A percentile compares a stretch with the other conserved stretches of the same genome.
These are phyloP conservation scores for Malassezia sp. DNA, from an alignment of 1,284 basidiomycete species.

Conservation along the genomic window DNA sequence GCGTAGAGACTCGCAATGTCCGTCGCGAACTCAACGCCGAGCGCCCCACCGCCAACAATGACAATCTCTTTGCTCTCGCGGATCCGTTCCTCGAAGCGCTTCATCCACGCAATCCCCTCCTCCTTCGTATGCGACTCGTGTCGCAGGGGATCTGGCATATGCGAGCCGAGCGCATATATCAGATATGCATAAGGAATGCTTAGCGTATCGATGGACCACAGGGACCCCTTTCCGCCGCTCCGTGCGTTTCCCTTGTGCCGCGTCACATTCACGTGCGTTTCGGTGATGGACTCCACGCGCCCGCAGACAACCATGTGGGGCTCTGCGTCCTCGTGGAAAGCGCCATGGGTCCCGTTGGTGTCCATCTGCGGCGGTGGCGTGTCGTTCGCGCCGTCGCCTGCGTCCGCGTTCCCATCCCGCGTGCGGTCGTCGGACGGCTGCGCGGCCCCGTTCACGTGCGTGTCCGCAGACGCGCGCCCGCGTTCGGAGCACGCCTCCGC, in stretches of 20 bases:
- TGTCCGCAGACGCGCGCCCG: too few relatives aligned
- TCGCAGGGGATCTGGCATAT: conserved; percentile 42
- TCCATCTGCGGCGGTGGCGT: too few relatives aligned
- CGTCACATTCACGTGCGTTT: conserved; percentile 31
- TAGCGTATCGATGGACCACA: conserved; percentile 41
- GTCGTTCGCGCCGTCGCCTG: not conserved
- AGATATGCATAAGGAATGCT: conserved; percentile 43
- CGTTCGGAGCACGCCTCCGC: too few relatives aligned
- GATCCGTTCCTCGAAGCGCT: conserved; percentile 28
- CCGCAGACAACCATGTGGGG: conserved; percentile 42
- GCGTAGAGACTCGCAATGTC: conserved; percentile 36
- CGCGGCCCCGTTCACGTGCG: too few relatives aligned
- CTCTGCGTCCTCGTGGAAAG: conserved; percentile 14
- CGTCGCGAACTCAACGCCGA: conserved; percentile 40
- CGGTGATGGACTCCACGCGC: conserved; percentile 32
- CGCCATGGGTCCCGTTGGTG: not conserved
- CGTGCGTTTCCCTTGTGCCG: conserved; percentile 11
- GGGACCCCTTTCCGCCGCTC: conserved; percentile 18
- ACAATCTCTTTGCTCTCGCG: conserved; percentile 32
- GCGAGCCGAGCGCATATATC: conserved; percentile 43
- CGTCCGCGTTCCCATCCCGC: not conserved
- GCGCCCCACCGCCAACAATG: conserved; percentile 43
- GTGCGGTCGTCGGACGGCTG: too few relatives aligned
- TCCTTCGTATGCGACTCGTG: conserved; percentile 36
- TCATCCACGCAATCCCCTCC: conserved; percentile 37